phyloP scores from a whole-genome alignment of 1,284 basidiomycete genomes.

The Cryptococcus sp. region DNA sequence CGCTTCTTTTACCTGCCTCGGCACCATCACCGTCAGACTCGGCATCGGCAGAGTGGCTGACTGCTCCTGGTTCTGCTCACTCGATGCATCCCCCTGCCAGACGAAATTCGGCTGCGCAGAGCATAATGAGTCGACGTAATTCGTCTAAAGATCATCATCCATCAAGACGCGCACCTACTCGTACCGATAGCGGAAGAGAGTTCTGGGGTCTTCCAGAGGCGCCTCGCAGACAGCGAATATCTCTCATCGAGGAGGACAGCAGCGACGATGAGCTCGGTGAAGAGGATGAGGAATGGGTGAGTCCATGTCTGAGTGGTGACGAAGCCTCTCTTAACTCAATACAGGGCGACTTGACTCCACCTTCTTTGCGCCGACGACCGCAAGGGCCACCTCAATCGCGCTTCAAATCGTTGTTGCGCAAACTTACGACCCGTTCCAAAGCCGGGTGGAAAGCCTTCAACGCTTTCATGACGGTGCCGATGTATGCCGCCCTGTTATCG shows the following conservation, averaged over 20 bases:
- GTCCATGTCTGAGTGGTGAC: conserved; percentile 3
- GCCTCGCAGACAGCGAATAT: conserved; percentile 23
- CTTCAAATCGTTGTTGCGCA: conserved; percentile 25
- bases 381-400: conserved; percentile 24
- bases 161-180: conserved; percentile 16
- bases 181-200: conserved; percentile 49
- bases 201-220: conserved; percentile 53
- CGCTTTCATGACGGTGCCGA: conserved; percentile 83
- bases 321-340: not conserved
- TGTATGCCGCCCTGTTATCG: conserved; percentile 76
- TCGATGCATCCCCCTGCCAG: conserved; percentile 22
- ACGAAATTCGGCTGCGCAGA: conserved; percentile 2
- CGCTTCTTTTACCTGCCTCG: conserved; percentile 5
- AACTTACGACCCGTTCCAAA: conserved; percentile 42
- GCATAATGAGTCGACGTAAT: conserved; percentile 9
- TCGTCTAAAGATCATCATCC: conserved; percentile 6
- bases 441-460: conserved; percentile 58
- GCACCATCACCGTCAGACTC: conserved; percentile 21
- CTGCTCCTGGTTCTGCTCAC: conserved; percentile 52
- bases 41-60: conserved; percentile 40
- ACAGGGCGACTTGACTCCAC: conserved; percentile 19
- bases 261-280: conserved; percentile 43
- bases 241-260: conserved; percentile 36
- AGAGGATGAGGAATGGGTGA: conserved; percentile 52
- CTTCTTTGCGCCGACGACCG: conserved; percentile 29